Percentiles rank a stretch among this genome's conserved stretches.
phyloP scores from a whole-genome alignment of 129 eudicot species.

The Helichrysum umbraculigerum region DNA sequence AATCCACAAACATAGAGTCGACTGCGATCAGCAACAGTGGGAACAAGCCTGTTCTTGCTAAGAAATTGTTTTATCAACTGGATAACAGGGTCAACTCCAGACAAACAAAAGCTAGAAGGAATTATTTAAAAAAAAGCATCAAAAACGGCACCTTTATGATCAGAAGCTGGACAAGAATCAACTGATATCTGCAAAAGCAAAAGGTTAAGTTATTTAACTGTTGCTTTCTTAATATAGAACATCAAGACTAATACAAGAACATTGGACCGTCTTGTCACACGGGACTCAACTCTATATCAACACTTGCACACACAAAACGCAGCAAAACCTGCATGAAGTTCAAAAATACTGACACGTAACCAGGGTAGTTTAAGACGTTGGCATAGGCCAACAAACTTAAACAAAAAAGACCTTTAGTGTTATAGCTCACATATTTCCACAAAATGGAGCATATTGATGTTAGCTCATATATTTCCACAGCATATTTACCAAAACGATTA shows the following conservation, averaged over 20 bases:
- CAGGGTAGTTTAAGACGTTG: neutral
- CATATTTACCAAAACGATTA: neutral
- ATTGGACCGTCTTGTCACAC: neutral
- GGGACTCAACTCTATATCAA: neutral
- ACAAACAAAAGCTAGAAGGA: neutral
- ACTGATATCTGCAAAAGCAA: neutral
- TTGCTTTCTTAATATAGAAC: slow-evolving; percentile 30
- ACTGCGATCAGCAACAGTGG: neutral
- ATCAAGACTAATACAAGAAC: slow-evolving; percentile 32
- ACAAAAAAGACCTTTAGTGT: neutral
- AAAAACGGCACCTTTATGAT: slow-evolving; percentile 3
- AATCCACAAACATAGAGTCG: neutral
- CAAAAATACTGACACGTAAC: neutral
- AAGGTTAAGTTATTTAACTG: neutral
- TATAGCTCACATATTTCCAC: slow-evolving; percentile 9
- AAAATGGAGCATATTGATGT: neutral
- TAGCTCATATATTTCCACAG: neutral
- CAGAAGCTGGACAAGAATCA: neutral
- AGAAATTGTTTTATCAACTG: neutral
- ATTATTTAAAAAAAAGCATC: neutral
- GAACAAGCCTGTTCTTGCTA: neutral
- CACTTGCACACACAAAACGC: neutral
- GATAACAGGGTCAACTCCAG: neutral
- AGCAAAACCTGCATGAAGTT: neutral
- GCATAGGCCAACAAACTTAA: neutral